Evolutionary conservation across 495 filamentous ascomycete genomes (phyloP).

Genomic region (Neurospora intermedia): DNA sequence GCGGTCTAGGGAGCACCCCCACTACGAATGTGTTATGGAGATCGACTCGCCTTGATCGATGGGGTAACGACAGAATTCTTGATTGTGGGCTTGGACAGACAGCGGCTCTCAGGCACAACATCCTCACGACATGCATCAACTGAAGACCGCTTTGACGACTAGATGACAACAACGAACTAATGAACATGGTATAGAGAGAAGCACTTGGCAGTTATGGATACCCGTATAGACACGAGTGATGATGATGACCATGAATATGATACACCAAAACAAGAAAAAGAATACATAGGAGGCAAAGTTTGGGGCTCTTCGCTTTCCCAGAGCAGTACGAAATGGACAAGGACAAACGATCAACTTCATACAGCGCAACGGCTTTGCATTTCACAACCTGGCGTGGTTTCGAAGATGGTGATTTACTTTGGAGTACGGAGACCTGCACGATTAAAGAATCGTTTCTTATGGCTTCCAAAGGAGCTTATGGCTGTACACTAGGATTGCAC

Average conservation of each 20-base stretch:
- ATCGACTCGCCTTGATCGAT: slow-evolving; percentile 31
- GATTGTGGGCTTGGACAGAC: neutral
- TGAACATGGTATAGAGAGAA: neutral
- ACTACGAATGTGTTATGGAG: slow-evolving; percentile 36
- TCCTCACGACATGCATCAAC: neutral
- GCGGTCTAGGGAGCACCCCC: slow-evolving; percentile 36
- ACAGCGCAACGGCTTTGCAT: neutral
- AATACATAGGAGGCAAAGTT: neutral
- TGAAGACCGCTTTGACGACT: neutral
- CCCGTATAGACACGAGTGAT: neutral
- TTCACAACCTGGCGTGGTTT: neutral
- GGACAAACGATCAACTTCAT: neutral
- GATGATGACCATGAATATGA: neutral
- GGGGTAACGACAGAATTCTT: neutral
- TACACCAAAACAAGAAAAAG: neutral
- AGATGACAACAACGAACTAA: neutral
- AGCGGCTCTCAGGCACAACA: neutral
- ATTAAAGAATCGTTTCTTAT: neutral
- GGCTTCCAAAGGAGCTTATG: neutral
- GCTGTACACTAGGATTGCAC: neutral
- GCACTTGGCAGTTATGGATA: neutral
- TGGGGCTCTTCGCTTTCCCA: neutral
- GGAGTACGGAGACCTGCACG: neutral
- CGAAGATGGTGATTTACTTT: neutral
- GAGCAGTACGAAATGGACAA: neutral